Base-by-base conservation (phyloP, 441 rosid species). In the Sinapis alba region DNA sequence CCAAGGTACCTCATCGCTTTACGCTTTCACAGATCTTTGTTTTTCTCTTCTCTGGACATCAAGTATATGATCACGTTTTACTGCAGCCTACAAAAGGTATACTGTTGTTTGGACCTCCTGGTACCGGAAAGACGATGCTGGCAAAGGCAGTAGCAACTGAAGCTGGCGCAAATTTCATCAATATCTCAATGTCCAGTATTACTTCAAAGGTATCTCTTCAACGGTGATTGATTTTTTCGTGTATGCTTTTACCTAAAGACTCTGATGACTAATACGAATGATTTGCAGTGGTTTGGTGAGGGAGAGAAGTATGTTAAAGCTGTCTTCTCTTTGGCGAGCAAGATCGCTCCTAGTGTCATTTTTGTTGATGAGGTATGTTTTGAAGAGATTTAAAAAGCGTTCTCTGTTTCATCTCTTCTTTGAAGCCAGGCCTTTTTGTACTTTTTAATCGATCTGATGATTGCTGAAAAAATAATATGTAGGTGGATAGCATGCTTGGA, bases 401-500 rank as follows among this genome's bases (percentile, higher is more conserved):
- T 74, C 63, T 63, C 45, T 47, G 54, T 50, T 50, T 50, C 56
- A 50, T 23, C 0, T 50, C 56, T 50, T 11, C 21, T 18, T 50
- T 7, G 56, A 50, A 50, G 56, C 56, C 23, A 2, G 3, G 11
- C 56, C 32, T 62, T 19, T 21, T 15, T 56, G 61, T 53, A 34
- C 21, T 47, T 13, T 65, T 50, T n/a, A n/a, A n/a, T 56, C n/a
- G 4, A 34, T 64, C 75, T 45, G 10, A 60, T 62, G 63, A 69
- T 18, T 56, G 28, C 1, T 66, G 43, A n/a, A 7, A 51, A 66
- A 54, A 51, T 47, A 9, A 18, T 4, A 0, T 51, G 62, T 83
- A 96, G 99, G 99, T 96, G 78, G 98, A 96, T 81, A 96, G 99
- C 80, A 94, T 96, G 98, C 80, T 96, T 68, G 99, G 98, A 75